Base-by-base conservation (phyloP, 768 basidiomycete genomes). In the Suillus occidentalis region DNA sequence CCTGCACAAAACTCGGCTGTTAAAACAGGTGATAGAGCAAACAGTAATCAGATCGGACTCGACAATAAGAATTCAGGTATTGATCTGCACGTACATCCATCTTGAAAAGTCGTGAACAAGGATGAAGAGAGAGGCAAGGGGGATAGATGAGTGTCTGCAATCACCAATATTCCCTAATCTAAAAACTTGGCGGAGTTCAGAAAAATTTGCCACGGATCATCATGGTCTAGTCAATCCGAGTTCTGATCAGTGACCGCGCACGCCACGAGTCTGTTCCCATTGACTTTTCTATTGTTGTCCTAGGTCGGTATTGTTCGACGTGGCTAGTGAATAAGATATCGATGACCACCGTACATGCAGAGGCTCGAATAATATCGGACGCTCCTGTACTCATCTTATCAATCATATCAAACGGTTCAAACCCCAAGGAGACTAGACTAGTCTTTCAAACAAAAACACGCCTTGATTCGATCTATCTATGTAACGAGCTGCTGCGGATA, bases 1-100 rank as follows among this genome's bases (percentile, higher is more conserved):
- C 84, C 78, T 95, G 89, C 70, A 92, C 85, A 77, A 87, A 95
- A 77, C 77, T 83, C 40, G 87, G 84, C 90, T 93, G 69, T 45
- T 56, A 52, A 63, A 10, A 56, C 39, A 37, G 13, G 16, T 42
- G 42, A 58, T 43, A 37, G 25, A 36, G 8, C 9, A 63, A 61
- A 53, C 60, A 67, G 42, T 31, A 43, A 63, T 67, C 12, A 65
- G 62, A 63, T 64, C 31, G 63, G 45, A 13, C 62, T 68, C 36
- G 45, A 59, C 6, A 57, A 2, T 10, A 40, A 22, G 28, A 12
- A 10, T 66, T 62, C n/a, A 62, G 39, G 16, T 14, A 13, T 16
- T 37, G 53, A 42, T 16, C 58, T 22, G 49, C n/a, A 71, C 76
- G 67, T 63, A 76, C 76, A 66, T 78, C 73, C 75, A 76, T 77